Base-by-base conservation (phyloP, 2,329 filamentous ascomycete species). In the Aureobasidium sp. region DNA sequence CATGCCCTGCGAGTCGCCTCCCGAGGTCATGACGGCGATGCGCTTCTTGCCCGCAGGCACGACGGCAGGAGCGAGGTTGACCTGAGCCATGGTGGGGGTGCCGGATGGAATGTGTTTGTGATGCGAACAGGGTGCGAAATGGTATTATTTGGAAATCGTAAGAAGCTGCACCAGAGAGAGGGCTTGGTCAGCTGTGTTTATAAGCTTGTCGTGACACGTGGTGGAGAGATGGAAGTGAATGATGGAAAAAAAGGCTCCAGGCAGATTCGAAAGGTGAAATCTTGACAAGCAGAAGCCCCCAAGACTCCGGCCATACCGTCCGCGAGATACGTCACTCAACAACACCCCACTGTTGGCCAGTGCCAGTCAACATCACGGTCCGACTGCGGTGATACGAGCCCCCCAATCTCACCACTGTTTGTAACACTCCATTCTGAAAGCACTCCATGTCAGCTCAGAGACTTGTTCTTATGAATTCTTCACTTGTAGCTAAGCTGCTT, bases 1-100 rank as follows among this genome's bases (percentile, higher is more conserved):
- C 90, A 96, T 96, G 68, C 90, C 90, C 2, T 89, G 90, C 60
- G 89, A 88, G 77, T 96, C 90, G 65, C 90, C 90, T 66, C 90
- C 90, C 61, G 88, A 94, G 65, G 90, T 96, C 85, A 96, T 89
- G 69, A 96, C 83, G 60, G 85, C 90, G 68, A 96, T 91, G 59
- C 79, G 75, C 65, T 81, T 79, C 68, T 78, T 79, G 53, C 45
- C 53, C 45, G 16, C 25, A 24, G 53, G 53, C 53, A 55, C 45
- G 7, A 37, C 39, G 16, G 53, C 21, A 21, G 53, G 45, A 21
- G 53, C 44, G 19, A 56, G 34, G 38, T 53, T 56, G 39, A 53
- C 48, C 25, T 56, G 54, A 22, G 54, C 54, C 54, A 56, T 56
- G 54, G 34, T 41, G 21, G 32, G 32, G 51, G 24, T 45, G n/a